These are phyloP conservation scores for Wickerhamomyces kurtzmanii DNA, from an alignment of 805 yeast species.

Conservation along the genomic window DNA sequence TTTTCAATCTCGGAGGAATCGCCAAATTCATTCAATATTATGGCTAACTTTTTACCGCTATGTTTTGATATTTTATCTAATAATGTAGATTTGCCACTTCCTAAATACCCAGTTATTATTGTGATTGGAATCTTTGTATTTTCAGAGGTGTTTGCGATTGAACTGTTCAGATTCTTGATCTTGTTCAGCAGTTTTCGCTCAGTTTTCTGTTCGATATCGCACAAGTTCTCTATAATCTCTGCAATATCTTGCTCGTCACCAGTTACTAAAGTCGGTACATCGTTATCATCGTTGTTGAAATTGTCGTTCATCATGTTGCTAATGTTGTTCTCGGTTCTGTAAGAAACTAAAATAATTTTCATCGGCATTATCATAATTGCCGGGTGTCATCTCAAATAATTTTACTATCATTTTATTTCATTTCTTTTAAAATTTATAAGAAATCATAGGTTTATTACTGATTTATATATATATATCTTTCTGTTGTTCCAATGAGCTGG, in stretches of 20 bases:
- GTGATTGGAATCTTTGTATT: constrained; percentile 70
- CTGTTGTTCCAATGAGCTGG: no score
- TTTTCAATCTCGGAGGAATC: constrained; percentile 87
- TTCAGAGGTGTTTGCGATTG: constrained; percentile 7
- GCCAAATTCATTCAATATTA: constrained; percentile 87
- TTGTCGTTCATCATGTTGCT: no score
- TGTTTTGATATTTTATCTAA: constrained; percentile 63
- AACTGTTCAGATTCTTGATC: constrained; percentile 5
- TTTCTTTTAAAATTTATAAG: no score
- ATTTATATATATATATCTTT: no score
- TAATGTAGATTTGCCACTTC: constrained; percentile 89
- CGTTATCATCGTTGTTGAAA: no score
- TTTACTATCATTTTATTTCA: no score
- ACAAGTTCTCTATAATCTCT: constrained; percentile 6
- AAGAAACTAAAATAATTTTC: no score
- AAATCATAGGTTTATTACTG: no score
- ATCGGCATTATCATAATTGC: no score
- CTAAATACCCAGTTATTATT: constrained; percentile 88
- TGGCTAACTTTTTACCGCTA: constrained; percentile 72
- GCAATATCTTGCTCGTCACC: constrained; percentile 14
- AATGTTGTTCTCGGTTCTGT: no score
- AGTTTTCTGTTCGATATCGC: constrained; percentile 6
- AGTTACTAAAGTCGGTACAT: constrained; percentile 16
- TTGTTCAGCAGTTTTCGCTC: constrained; percentile 9
- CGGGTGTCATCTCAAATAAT: no score